phyloP scores from a whole-genome alignment of 2,329 filamentous ascomycete species.

The Pseudocercospora musae region DNA sequence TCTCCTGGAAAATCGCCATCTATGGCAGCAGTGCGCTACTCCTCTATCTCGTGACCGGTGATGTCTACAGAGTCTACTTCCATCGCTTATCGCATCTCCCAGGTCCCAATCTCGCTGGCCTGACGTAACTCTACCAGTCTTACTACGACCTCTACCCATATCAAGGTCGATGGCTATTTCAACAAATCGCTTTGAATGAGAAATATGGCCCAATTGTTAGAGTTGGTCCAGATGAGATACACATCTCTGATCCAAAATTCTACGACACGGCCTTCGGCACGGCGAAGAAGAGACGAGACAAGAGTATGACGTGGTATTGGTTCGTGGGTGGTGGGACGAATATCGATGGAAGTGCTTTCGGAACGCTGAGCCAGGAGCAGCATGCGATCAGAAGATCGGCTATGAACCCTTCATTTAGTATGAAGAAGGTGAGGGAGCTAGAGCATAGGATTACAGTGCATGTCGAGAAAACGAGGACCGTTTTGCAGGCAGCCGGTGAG shows the following conservation, averaged over 20 bases:
- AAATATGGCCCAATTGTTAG: slow-evolving; percentile 6
- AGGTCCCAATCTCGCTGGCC: slow-evolving; percentile 34
- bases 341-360: background rate
- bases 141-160: slow-evolving; percentile 5
- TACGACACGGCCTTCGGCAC: background rate
- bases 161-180: slow-evolving; percentile 5
- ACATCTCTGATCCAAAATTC: slow-evolving; percentile 5
- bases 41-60: background rate
- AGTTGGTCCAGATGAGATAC: slow-evolving; percentile 7
- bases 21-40: background rate
- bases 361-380: background rate
- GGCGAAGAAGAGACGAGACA: background rate
- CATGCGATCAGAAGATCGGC: background rate
- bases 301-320: background rate
- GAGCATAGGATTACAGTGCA: background rate
- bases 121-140: slow-evolving; percentile 24
- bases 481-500: background rate
- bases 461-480: background rate
- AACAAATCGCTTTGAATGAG: background rate
- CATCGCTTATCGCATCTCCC: slow-evolving; percentile 35
- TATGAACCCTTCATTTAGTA: background rate
- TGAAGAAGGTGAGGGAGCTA: background rate
- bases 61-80: slow-evolving; percentile 30
- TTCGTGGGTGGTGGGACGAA: background rate
- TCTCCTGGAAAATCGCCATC: background rate